A percentile compares a stretch with the other conserved stretches of the same genome.
Conservation (phyloP, 2,329 filamentous ascomycete species). For the Escovopsis sp. region DNA sequence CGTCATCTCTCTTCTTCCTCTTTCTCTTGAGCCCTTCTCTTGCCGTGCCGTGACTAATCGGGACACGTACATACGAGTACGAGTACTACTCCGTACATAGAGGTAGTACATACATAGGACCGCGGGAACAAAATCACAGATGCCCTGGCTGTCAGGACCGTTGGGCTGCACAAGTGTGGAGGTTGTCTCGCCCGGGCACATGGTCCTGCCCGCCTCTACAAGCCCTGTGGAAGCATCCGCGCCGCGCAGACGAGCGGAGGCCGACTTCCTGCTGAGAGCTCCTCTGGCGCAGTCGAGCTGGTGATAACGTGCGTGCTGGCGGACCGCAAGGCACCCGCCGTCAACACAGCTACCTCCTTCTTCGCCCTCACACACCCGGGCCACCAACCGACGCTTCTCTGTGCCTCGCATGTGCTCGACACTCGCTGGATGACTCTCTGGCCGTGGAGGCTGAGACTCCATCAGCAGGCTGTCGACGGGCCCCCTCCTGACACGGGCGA, state of each 20-base stretch:
- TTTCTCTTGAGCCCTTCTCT: no score
- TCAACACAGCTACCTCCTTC: conserved; percentile 1
- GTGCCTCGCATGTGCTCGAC: background rate
- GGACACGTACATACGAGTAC: no score
- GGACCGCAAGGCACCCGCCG: conserved; percentile 7
- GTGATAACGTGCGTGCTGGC: conserved; percentile 2
- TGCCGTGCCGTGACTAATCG: no score
- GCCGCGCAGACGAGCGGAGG: background rate
- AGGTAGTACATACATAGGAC: no score
- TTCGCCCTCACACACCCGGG: background rate
- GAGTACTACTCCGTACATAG: no score
- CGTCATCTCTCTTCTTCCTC: no score
- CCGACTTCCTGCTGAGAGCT: no score
- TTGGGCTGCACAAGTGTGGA: no score
- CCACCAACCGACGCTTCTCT: background rate
- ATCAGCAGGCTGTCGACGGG: conserved; percentile 25
- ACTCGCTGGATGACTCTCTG: conserved; percentile 4
- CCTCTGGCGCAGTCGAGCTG: background rate
- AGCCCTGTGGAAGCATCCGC: background rate
- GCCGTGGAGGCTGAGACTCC: conserved; percentile 23
- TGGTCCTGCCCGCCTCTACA: no score
- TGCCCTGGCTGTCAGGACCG: no score
- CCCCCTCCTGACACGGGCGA: conserved; percentile 10
- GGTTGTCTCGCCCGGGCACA: no score
- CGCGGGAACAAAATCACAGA: no score